Base-by-base conservation (phyloP, 192 early-diverging fungal genomes). In the Rhizoclosmatium globosum region DNA sequence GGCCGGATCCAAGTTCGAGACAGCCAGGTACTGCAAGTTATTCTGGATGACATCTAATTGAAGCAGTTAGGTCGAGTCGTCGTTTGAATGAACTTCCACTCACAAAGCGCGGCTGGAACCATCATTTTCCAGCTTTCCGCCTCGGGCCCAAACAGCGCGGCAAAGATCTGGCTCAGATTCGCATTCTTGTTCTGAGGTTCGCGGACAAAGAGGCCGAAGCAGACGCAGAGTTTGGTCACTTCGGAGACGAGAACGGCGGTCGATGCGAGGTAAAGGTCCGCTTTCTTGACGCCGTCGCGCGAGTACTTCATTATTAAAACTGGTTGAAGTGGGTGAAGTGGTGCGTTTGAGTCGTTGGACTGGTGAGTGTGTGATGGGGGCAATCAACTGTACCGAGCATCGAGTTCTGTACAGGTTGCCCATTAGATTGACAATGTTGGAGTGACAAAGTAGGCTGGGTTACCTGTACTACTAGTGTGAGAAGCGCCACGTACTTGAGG, bases 221-320 rank as follows among this genome's bases (percentile, higher is more conserved):
- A 85, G 6, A 93, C 87, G 21, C 92, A 21, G 6, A 95, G 81
- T 87, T 98, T 99, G 75, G 90, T 85, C 60, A 95, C 74, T 82
- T 98, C 97, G 57, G 91, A 92, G 81, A 95, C 88, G 48, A 97
- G 90, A 45, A 99, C 97, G 3, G 96, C 96, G 2, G 97, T 99
- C 2, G 96, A 95, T 3, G 94, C 87, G 66, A 95, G 86, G 85
- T 96, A 99, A 78, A 85, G 86, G 3, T 41, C 66, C 3, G 21
- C 61, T 67, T 84, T 64, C 45, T 73, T 72, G 31, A 77, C 48
- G 47, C 61, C 71, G 21, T 86, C 87, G 3, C 95, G 89, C 3
- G 96, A 94, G 78, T 99, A 97, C 57, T 92, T 89, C 95, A 99
- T 95, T 15, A 96, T 88, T 64, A 99, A 86, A 46, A 96, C 94